Evolutionary conservation across 2,329 filamentous ascomycete species (phyloP).

Genomic region (Scytalidium sp.): DNA sequence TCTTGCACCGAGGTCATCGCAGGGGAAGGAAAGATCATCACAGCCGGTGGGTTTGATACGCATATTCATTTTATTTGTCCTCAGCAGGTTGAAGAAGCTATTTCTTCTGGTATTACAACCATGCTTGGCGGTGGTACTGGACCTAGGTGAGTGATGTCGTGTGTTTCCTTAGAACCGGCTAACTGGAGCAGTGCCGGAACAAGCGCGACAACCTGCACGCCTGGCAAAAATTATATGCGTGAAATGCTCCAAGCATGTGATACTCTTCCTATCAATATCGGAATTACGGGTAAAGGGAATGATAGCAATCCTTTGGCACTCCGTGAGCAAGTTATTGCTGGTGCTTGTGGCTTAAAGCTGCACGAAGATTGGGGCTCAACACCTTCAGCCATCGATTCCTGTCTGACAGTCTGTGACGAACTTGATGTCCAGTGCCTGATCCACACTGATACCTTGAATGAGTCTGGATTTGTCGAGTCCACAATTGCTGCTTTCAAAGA

Average conservation of each 20-base stretch:
- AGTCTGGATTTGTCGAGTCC: constrained; percentile 94
- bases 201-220: constrained; percentile 91
- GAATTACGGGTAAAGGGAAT: constrained; percentile 92
- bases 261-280: constrained; percentile 77
- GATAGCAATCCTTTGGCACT: constrained; percentile 70
- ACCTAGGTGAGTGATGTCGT: constrained; percentile 56
- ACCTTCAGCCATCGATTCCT: constrained; percentile 86
- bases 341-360: constrained; percentile 86
- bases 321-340: constrained; percentile 76
- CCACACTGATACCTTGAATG: constrained; percentile 94
- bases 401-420: constrained; percentile 82
- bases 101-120: constrained; percentile 85
- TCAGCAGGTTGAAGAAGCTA: constrained; percentile 80
- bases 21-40: constrained; percentile 86
- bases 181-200: constrained; percentile 65
- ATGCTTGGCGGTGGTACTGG: constrained; percentile 89
- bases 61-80: constrained; percentile 96
- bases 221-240: constrained; percentile 76
- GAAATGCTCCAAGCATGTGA: constrained; percentile 91
- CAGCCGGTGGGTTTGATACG: constrained; percentile 83
- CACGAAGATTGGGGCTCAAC: constrained; percentile 97
- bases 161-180: constrained; percentile 6
- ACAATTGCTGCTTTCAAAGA: constrained; percentile 82
- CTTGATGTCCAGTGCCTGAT: constrained; percentile 91
- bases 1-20: constrained; percentile 90